These are phyloP conservation scores for Xylariaceae sp. DNA, from an alignment of 2,329 filamentous ascomycete genomes.

Conservation along the genomic window DNA sequence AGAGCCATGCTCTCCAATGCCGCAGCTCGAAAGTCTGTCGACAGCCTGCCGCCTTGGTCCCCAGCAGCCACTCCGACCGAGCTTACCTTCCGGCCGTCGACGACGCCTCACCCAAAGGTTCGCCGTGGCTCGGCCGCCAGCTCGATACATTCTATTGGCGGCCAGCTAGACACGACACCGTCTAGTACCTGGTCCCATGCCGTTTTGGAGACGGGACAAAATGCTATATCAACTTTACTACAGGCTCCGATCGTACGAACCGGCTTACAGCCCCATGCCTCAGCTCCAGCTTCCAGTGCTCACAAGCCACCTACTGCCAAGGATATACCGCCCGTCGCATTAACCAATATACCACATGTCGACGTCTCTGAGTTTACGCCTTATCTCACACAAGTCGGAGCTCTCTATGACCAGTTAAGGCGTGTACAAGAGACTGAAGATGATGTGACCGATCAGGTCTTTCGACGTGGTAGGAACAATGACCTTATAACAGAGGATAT, in stretches of 20 bases:
- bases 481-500: conserved; percentile 40
- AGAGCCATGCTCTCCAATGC: conserved; percentile 54
- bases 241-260: conserved; percentile 86
- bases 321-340: conserved; percentile 88
- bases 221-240: conserved; percentile 92
- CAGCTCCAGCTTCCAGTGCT: conserved; percentile 60
- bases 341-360: conserved; percentile 81
- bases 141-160: conserved; percentile 82
- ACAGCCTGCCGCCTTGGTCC: conserved; percentile 54
- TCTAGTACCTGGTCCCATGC: conserved; percentile 51
- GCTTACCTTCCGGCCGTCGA: conserved; percentile 51
- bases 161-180: conserved; percentile 67
- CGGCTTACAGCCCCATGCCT: conserved; percentile 73
- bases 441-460: conserved; percentile 44
- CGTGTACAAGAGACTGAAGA: conserved; percentile 74
- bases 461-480: conserved; percentile 39
- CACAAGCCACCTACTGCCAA: conserved; percentile 78
- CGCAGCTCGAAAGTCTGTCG: conserved; percentile 58
- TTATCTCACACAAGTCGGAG: conserved; percentile 80
- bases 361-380: conserved; percentile 74
- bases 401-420: conserved; percentile 82
- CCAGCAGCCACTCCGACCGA: conserved; percentile 46
- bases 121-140: conserved; percentile 79
- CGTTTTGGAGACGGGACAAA: conserved; percentile 69
- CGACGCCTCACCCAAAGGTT: conserved; percentile 42